A percentile compares a stretch with the other conserved stretches of the same genome.
Evolutionary conservation across 306 rosid species (phyloP).

Genomic region (Ammopiptanthus mongolicus): DNA sequence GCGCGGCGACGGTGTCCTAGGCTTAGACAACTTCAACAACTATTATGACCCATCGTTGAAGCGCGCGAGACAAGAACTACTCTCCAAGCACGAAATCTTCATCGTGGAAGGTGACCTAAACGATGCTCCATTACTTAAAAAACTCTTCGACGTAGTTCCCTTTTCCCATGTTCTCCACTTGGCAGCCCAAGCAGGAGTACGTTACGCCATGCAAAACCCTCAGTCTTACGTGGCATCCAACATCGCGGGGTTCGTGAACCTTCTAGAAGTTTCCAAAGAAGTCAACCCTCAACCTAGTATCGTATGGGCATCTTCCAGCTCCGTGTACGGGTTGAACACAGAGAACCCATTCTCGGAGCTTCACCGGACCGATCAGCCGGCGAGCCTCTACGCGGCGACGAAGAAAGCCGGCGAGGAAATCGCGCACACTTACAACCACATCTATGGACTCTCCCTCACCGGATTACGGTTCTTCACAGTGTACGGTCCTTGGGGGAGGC

Average conservation of each 20-base stretch:
- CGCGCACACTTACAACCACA: conserved; percentile 55
- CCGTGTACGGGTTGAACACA: conserved; percentile 54
- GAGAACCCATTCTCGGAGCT: conserved; percentile 48
- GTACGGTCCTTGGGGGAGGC: conserved; percentile 54
- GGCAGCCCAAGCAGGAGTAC: conserved; percentile 66
- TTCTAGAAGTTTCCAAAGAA: conserved; percentile 40
- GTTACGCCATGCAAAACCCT: conserved; percentile 64
- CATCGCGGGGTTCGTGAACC: conserved; percentile 56
- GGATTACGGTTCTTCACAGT: conserved; percentile 59
- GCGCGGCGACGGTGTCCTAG: conserved; percentile 60
- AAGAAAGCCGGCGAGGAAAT: conserved; percentile 67
- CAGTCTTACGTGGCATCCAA: conserved; percentile 48
- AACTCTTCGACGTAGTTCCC: conserved; percentile 56
- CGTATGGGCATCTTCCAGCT: conserved; percentile 63
- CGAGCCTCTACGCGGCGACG: conserved; percentile 58
- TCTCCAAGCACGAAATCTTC: conserved; percentile 35
- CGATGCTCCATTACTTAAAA: conserved; percentile 41
- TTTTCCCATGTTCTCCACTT: conserved; percentile 57
- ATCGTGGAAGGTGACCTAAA: conserved; percentile 52
- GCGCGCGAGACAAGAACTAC: conserved; percentile 39
- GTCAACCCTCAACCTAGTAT: conserved; percentile 54
- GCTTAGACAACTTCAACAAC: conserved; percentile 53
- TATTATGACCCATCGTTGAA: conserved; percentile 63
- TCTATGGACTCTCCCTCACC: conserved; percentile 50
- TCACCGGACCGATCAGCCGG: conserved; percentile 53